These are phyloP conservation scores for Furcasterigmium furcatum DNA, from an alignment of 2,329 filamentous ascomycete species.

Conservation along the genomic window DNA sequence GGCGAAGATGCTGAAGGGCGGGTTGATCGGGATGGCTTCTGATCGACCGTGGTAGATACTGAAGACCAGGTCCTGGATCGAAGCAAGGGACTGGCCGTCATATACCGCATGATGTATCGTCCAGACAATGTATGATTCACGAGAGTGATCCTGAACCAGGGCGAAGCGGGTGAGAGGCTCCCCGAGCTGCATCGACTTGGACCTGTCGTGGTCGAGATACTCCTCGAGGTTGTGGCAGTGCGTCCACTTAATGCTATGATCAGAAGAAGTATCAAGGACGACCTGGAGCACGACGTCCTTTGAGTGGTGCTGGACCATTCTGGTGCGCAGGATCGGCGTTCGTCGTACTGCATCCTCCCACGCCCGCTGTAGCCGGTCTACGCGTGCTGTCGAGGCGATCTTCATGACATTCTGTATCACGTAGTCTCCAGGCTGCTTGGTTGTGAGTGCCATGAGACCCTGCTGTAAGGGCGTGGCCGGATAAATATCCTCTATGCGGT, in stretches of 20 bases:
- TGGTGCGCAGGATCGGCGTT: constrained; percentile 15
- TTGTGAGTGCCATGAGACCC: constrained; percentile 17
- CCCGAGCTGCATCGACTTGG: constrained; percentile 15
- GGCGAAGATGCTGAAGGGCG: not conserved
- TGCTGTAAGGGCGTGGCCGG: constrained; percentile 17
- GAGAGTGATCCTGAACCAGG: constrained; percentile 1
- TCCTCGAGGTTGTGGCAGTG: constrained; percentile 4
- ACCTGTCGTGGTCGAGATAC: constrained; percentile 5
- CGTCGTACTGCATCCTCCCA: constrained; percentile 13
- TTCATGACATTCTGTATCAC: constrained; percentile 10
- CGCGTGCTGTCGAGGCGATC: constrained; percentile 6
- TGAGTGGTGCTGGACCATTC: constrained; percentile 10
- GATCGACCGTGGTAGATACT: not conserved
- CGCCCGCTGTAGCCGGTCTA: constrained; percentile 9
- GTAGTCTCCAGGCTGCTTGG: constrained; percentile 16
- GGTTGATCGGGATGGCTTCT: not conserved
- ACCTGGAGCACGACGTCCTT: constrained; percentile 47
- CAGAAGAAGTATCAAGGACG: not conserved
- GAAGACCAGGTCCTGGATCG: not conserved
- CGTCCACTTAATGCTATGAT: constrained; percentile 2
- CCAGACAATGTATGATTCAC: constrained; percentile 19
- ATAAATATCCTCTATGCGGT: constrained; percentile 13
- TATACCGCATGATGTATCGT: constrained; percentile 26
- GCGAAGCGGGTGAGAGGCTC: constrained; percentile 14
- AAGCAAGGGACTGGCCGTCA: constrained; percentile 14